A percentile compares a stretch with the other conserved stretches of the same genome.
phyloP scores from a whole-genome alignment of 2,329 filamentous ascomycete species.

The Fusarium setosum region DNA sequence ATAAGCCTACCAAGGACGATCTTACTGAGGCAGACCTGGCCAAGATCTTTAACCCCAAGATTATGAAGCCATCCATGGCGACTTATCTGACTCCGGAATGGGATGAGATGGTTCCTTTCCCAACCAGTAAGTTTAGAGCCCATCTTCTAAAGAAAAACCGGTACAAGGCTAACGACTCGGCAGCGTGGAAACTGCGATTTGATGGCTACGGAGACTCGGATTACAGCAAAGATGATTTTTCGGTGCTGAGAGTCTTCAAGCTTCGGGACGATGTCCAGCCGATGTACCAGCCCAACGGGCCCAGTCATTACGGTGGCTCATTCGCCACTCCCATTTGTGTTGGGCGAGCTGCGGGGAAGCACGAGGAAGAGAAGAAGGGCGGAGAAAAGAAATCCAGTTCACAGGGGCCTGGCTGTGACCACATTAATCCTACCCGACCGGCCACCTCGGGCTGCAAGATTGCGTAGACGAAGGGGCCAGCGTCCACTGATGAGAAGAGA shows the following conservation, averaged over 20 bases:
- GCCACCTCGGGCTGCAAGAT: neutral
- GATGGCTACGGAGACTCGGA: constrained; percentile 23
- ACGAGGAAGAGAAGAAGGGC: neutral
- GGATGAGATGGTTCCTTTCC: constrained; percentile 40
- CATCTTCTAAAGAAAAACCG: neutral
- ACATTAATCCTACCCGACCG: neutral
- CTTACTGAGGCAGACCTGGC: constrained; percentile 3
- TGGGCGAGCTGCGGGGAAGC: neutral
- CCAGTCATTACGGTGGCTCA: constrained; percentile 1
- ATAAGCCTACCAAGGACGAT: constrained; percentile 8
- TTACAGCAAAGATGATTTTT: constrained; percentile 2
- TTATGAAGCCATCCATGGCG: constrained; percentile 12
- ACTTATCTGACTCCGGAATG: constrained; percentile 35
- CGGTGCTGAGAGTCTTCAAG: neutral
- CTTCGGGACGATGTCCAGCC: constrained; percentile 7
- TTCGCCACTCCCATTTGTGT: constrained; percentile 12
- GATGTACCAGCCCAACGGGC: constrained; percentile 4
- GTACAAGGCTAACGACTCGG: neutral
- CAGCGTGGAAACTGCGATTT: constrained; percentile 25
- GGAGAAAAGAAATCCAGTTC: neutral
- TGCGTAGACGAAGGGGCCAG: neutral
- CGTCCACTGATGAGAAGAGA: neutral
- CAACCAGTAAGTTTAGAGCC: constrained; percentile 9
- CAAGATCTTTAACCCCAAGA: neutral
- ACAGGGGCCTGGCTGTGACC: neutral